phyloP scores from a whole-genome alignment of 1,139 yeast genomes.

The Taphrina wiesneri region DNA sequence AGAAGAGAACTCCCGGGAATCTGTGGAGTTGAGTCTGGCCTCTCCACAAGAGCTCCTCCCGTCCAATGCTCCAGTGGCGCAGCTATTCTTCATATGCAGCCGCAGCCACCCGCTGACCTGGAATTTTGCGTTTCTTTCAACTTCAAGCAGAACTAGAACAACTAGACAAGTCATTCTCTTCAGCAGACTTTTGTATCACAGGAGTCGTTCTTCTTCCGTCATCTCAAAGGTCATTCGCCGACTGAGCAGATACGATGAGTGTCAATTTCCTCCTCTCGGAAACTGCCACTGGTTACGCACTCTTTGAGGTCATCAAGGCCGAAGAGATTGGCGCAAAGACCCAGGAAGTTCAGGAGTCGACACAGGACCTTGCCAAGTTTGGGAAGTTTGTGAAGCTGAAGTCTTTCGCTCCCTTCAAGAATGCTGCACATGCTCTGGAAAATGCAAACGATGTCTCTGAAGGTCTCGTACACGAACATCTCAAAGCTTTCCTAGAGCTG shows the following conservation, averaged over 20 bases:
- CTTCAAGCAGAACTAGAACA: not conserved
- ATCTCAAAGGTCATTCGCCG: not conserved
- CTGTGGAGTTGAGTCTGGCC: not conserved
- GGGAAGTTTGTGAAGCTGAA: slow-evolving; percentile 91
- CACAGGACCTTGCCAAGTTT: slow-evolving; percentile 81
- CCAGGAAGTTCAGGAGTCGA: slow-evolving; percentile 91
- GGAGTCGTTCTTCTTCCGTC: not conserved
- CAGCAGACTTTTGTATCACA: not conserved
- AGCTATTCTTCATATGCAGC: not conserved
- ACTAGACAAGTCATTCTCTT: not conserved
- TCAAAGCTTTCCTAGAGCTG: slow-evolving; percentile 83
- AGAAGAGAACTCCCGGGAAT: not conserved
- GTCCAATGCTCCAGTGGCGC: slow-evolving; percentile 5
- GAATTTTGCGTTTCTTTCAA: slow-evolving; percentile 11
- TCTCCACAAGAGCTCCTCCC: not conserved
- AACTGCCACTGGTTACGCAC: slow-evolving; percentile 98
- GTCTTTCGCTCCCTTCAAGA: slow-evolving; percentile 93
- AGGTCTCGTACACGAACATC: slow-evolving; percentile 90
- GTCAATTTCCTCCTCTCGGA: slow-evolving; percentile 65
- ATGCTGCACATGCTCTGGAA: slow-evolving; percentile 96
- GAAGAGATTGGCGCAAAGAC: slow-evolving; percentile 90
- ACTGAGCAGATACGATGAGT: slow-evolving; percentile 7
- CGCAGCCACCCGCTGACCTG: slow-evolving; percentile 7
- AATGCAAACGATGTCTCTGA: slow-evolving; percentile 97
- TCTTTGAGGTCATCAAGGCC: slow-evolving; percentile 83